A percentile compares a stretch with the other conserved stretches of the same genome.
These are phyloP conservation scores for Verbena officinalis DNA, from an alignment of 257 asterid genomes.

Conservation along the genomic window DNA sequence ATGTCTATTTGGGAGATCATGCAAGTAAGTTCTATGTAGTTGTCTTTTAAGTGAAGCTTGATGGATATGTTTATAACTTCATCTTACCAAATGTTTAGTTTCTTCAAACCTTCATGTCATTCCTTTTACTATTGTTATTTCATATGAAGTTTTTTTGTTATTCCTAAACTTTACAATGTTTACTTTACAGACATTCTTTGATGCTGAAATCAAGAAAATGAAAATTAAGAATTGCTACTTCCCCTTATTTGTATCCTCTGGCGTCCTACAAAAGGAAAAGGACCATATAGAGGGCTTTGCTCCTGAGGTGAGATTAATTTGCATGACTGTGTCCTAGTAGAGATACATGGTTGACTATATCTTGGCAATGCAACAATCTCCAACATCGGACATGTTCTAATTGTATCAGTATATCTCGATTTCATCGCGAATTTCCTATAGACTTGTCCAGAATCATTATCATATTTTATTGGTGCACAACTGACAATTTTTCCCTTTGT, in stretches of 20 bases:
- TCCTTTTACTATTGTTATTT: not conserved
- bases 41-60: not conserved
- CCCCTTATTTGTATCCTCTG: constrained; percentile 86
- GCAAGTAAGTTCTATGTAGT: constrained; percentile 62
- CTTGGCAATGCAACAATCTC: not conserved
- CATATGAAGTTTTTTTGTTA: not conserved
- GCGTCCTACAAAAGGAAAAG: constrained; percentile 82
- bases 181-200: constrained; percentile 67
- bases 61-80: not conserved
- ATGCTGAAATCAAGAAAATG: constrained; percentile 97
- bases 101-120: not conserved
- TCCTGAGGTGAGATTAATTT: constrained; percentile 74
- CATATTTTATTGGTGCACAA: not conserved
- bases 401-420: not conserved
- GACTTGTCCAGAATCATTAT: not conserved
- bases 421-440: not conserved
- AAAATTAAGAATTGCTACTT: constrained; percentile 90
- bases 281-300: constrained; percentile 96
- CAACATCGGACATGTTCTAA: not conserved
- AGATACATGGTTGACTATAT: not conserved
- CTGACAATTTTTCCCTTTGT: not conserved
- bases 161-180: constrained; percentile 25
- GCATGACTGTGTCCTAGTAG: not conserved
- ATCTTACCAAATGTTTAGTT: not conserved
- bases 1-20: constrained; percentile 93